Conservation (phyloP, 148 eudicot genomes). For the Arctostaphylos glauca region DNA sequence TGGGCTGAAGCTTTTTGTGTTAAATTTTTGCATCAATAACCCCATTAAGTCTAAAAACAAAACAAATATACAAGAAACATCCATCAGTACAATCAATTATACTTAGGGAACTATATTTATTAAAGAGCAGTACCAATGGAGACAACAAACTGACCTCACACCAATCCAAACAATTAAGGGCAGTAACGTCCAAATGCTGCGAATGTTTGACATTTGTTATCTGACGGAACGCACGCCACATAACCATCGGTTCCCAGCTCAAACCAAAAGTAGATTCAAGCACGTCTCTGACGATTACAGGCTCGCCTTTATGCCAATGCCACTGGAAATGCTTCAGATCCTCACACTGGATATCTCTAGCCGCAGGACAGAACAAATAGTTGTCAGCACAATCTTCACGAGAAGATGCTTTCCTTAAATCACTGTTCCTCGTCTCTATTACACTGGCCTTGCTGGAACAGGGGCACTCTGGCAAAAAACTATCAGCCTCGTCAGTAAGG, state of each 20-base stretch:
- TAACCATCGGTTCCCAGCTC: slow-evolving; percentile 75
- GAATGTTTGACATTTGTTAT: slow-evolving; percentile 26
- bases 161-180: slow-evolving; percentile 60
- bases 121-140: not conserved
- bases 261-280: slow-evolving; percentile 55
- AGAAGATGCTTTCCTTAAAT: slow-evolving; percentile 43
- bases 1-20: not conserved
- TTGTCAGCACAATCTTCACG: slow-evolving; percentile 44
- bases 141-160: slow-evolving; percentile 46
- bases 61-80: not conserved
- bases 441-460: slow-evolving; percentile 15
- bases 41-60: not conserved
- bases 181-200: slow-evolving; percentile 33
- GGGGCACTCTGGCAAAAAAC: slow-evolving; percentile 21
- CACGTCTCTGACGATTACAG: slow-evolving; percentile 45
- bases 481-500: slow-evolving; percentile 7
- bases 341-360: slow-evolving; percentile 30
- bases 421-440: slow-evolving; percentile 7
- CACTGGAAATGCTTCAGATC: slow-evolving; percentile 52
- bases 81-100: not conserved
- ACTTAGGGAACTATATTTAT: slow-evolving; percentile 4
- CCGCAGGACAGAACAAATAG: slow-evolving; percentile 48
- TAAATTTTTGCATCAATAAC: not conserved
- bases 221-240: slow-evolving; percentile 75
- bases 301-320: slow-evolving; percentile 65